Base-by-base conservation (phyloP, 768 basidiomycete genomes). In the Pleurotus sapidus region DNA sequence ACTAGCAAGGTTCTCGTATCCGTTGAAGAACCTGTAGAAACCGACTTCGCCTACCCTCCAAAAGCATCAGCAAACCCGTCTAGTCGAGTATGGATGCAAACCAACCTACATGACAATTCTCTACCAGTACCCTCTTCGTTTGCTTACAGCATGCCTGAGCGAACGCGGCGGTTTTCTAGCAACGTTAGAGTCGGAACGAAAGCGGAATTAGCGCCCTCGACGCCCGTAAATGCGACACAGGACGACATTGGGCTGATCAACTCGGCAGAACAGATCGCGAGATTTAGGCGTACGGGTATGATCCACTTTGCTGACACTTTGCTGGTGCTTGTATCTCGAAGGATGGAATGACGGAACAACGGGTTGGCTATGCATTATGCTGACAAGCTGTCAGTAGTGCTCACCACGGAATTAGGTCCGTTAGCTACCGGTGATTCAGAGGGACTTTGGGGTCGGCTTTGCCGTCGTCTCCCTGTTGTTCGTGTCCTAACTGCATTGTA, bases 381-480 rank as follows among this genome's bases (percentile, higher is more conserved):
- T 20, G 14, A n/a, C 24, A 23, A 15, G 6, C 17, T 23, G 15
- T 11, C 24, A 18, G 11, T 2, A 27, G 7, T 56, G 11, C 20
- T 56, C 5, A n/a, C 4, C 23, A 25, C 11, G 42, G n/a, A 15
- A 14, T 42, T 38, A 45, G 70, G 68, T 11, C 65, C 68, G 23
- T 49, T 69, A n/a, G 23, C 55, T 70, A 12, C 70, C 69, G 8
- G 60, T 54, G 2, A 65, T 70, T n/a, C 69, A 70, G 53, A 51
- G 60, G 9, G 57, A 61, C 25, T 71, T 68, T 43, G 55, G 66
- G 39, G 70, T 69, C 46, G 48, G 71, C 9, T 83, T 78, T 61
- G 64, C 75, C 5, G 57, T 79, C 6, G 82, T 86, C 11, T 82
- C 83, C 0, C 51, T 84, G 17, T 74, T 83, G 23, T 87, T 86